Base-by-base conservation (phyloP, 2,329 filamentous ascomycete genomes). In the Penicillium sp. region DNA sequence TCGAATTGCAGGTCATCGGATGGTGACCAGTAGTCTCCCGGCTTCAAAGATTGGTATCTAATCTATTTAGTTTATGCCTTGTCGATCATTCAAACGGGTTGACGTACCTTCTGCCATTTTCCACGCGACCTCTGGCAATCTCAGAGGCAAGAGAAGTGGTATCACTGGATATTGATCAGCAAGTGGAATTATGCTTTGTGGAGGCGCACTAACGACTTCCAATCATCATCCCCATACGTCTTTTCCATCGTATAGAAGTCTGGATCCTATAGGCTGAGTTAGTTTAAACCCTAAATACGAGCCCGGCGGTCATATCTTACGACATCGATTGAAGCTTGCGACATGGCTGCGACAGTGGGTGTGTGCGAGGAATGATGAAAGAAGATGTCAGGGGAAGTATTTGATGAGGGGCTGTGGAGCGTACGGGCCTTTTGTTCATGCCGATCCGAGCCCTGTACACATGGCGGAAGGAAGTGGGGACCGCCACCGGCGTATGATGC, bases 1-100 rank as follows among this genome's bases (percentile, higher is more conserved):
- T 63, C 61, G 13, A 63, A 61, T 44, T 57, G 50, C 3, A 48
- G 48, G 1, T 63, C 61, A 46, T 63, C 61, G 6, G 61, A 61
- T 2, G 61, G 61, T 5, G 7, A 61, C 59, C 59, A 61, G 33
- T 61, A 61, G 27, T 59, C 56, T 45, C 59, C 47, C 5, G 39
- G 22, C 27, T 61, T 61, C 48, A 61, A 27, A 10, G 59, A 48
- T 27, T 61, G 59, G 29, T 61, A 61, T 53, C 59, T 61, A 16
- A 16, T 33, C 6, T 33, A 5, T 33, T 16, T 6, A 33, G 31
- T 33, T 16, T 7, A 33, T 16, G 14, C 13, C 13, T 31, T 31
- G 31, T 16, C 13, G 13, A 33, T 33, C 31, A 16, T 33, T 16
- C 5, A 27, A 24, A 24, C 35, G 9, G 29, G 8, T 24, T 39